A percentile compares a stretch with the other conserved stretches of the same genome.
These are phyloP conservation scores for Termitomyces eurrhizus DNA, from an alignment of 768 basidiomycete species.

Conservation along the genomic window DNA sequence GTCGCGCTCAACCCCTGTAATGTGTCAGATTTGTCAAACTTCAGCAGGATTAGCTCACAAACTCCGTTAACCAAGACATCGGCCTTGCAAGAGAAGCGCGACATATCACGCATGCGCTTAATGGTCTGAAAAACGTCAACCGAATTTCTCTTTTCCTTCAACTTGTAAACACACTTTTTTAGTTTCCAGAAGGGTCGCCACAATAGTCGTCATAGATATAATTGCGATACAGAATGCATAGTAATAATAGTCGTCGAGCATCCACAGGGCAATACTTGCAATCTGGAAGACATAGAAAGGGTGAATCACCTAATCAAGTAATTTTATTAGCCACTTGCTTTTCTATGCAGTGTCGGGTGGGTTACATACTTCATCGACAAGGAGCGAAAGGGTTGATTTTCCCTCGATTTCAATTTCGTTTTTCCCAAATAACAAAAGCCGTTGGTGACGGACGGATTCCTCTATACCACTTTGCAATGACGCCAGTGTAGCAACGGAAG, in stretches of 20 bases:
- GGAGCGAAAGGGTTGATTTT: constrained; percentile 71
- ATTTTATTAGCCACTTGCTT: not conserved
- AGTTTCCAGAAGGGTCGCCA: constrained; percentile 87
- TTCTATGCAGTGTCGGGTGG: not conserved
- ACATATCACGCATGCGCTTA: constrained; percentile 93
- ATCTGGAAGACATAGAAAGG: constrained; percentile 99
- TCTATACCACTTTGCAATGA: constrained; percentile 65
- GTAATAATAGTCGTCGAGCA: constrained; percentile 92
- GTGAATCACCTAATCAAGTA: constrained; percentile 68
- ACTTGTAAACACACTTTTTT: constrained; percentile 57
- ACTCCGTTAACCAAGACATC: constrained; percentile 62
- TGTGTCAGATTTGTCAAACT: constrained; percentile 1
- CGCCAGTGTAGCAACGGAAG: constrained; percentile 58
- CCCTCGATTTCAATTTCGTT: constrained; percentile 91
- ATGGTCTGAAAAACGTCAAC: constrained; percentile 59
- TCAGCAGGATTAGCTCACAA: constrained; percentile 47
- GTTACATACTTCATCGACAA: constrained; percentile 80
- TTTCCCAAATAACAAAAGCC: constrained; percentile 70
- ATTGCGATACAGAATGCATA: constrained; percentile 96
- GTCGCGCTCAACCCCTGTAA: constrained; percentile 62
- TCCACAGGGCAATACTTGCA: constrained; percentile 92
- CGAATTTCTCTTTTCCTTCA: not conserved
- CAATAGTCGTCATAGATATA: constrained; percentile 82
- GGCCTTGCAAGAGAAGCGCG: constrained; percentile 78
- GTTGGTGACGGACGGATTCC: constrained; percentile 51